These are phyloP conservation scores for Choiromyces venosus DNA, from an alignment of 495 filamentous ascomycete genomes.

Conservation along the genomic window DNA sequence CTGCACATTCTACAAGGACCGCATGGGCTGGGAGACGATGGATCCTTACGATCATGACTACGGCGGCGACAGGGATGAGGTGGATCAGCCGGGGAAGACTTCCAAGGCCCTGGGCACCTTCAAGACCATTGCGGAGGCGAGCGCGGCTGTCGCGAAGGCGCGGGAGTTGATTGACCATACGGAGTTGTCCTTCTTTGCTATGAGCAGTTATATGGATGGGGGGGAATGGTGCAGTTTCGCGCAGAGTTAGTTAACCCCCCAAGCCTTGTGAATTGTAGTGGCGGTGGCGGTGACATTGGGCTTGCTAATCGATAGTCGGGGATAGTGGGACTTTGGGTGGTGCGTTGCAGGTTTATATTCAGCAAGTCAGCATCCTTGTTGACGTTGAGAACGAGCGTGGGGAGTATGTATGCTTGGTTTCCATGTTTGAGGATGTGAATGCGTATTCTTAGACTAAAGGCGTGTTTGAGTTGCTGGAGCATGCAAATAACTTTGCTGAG, in stretches of 20 bases:
- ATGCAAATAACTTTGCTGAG: neutral
- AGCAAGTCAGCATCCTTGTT: neutral
- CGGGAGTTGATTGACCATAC: neutral
- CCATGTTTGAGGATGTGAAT: neutral
- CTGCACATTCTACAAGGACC: neutral
- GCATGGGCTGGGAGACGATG: neutral
- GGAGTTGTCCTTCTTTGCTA: neutral
- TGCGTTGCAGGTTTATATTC: neutral
- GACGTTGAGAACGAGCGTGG: neutral
- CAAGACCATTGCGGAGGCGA: neutral
- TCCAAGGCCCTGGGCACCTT: neutral
- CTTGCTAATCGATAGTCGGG: neutral
- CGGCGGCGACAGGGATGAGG: neutral
- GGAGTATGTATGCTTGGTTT: neutral
- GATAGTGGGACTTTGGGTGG: neutral
- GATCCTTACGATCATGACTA: neutral
- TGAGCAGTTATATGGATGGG: neutral
- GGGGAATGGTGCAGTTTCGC: neutral
- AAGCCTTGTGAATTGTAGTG: neutral
- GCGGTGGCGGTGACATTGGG: neutral
- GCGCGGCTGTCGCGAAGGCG: neutral
- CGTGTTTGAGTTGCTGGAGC: neutral
- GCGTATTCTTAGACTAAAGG: neutral
- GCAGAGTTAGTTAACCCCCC: neutral
- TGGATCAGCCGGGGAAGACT: neutral